Base-by-base conservation (phyloP, 2,329 filamentous ascomycete species). In the Trichoderma cornu-damae region DNA sequence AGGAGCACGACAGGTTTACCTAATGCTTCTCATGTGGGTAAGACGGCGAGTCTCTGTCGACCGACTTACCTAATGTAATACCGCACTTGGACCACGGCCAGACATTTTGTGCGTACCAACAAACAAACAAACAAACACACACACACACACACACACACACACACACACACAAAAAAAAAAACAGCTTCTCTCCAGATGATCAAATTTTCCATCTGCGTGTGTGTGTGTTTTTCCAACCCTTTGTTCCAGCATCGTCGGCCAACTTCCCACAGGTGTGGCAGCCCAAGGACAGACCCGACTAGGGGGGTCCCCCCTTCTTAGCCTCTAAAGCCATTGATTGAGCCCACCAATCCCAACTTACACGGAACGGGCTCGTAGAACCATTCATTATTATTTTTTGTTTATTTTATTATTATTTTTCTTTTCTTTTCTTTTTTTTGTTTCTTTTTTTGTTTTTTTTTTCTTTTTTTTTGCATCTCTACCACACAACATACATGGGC, bases 251-350 rank as follows among this genome's bases (percentile, higher is more conserved):
- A n/a, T 30, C 26, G 20, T 54, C 30, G 51, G 51, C 42, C 42
- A 46, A 54, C 51, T 54, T 35, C 32, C 8, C 32, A n/a, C 28
- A 46, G 51, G 40, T 55, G 51, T 55, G 42, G 51, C 51, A 55
- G 51, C 51, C 42, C 51, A 55, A 55, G 51, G 40, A 42, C 26
- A 26, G 22, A 3, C 42, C 32, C 22, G 40, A 47, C 51, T 37
- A 38, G 42, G 51, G 51, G 24, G 6, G 37, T 24, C 7, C 6
- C 32, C 40, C 6, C 14, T 28, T 14, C 20, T 38, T 55, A 38
- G 51, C 30, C 38, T 24, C 34, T 37, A 30, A 53, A 55, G 51
- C 42, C 42, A 55, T 32, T 30, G 11, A 26, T 11, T 4, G n/a
- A 37, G 28, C 18, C 11, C 20, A 28, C 11, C 22, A 28, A 46